Evolutionary conservation across 2,329 filamentous ascomycete species (phyloP), one percentile per base, ranked within the genome.

Genomic region (Malbranchea cinnamomea): DNA sequence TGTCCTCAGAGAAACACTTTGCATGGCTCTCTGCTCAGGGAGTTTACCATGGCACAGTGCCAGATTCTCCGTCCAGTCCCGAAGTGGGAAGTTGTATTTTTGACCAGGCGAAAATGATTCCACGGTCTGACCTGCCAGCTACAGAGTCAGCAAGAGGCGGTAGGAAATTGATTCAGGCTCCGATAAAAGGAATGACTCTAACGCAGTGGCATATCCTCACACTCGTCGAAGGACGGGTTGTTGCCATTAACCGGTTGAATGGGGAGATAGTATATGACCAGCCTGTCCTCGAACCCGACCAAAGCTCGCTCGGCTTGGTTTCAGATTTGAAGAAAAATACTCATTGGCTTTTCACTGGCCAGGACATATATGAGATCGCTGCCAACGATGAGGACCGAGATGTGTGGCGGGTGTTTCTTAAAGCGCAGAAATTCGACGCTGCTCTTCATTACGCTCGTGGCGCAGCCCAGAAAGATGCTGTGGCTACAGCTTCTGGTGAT

Each of bases 271-370:
- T 93, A 2, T 91, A 89, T 43, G 82, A 94, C 49, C 84, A 95
- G 53, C 65, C 75, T 13, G 78, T 98, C 4, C 63, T 95, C 9
- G 78, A 87, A 32, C 68, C 73, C 4, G 80, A 78, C 1, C 80
- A 93, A 44, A 75, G 67, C 44, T 73, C 77, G 4, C 61, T 98
- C n/a, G 84, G 81, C 0, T 68, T 98, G 11, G 77, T 84, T 29
- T 76, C 87, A 6, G 89, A 98, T 53, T 69, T 79, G 37, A 87
- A 89, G 52, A 93, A 94, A 62, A 91, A 87, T 47, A 98, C 89
- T 0, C 94, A 87, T 49, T 98, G 91, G 89, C 67, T 98, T 2
- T 92, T 95, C 48, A 95, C 87, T 0, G 69, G 72, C 0, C 70
- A 81, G 33, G 84, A 92, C 46, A 93, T 98, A 29, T 94, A 84